A percentile compares a stretch with the other conserved stretches of the same genome.
phyloP scores from a whole-genome alignment of 2,329 filamentous ascomycete species.

The Colletotrichum brevisporum region DNA sequence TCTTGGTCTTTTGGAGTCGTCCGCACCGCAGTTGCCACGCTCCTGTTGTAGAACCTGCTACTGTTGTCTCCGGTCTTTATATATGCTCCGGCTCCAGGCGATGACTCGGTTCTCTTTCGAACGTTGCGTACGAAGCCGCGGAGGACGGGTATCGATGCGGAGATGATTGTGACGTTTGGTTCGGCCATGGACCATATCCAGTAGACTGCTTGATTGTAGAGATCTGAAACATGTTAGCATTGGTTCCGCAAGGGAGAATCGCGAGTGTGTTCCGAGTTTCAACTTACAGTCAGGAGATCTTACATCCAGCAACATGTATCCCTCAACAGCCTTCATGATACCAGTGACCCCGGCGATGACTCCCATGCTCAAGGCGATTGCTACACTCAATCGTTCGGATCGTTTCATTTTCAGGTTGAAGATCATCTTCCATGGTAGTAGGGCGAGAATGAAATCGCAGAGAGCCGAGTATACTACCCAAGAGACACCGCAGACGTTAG shows the following conservation, averaged over 20 bases:
- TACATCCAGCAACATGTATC: constrained; percentile 38
- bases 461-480: constrained; percentile 17
- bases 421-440: constrained; percentile 39
- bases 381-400: constrained; percentile 47
- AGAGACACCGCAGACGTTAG: not conserved
- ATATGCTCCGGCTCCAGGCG: not conserved
- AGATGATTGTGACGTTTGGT: constrained; percentile 49
- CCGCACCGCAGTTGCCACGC: constrained; percentile 5
- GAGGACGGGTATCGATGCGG: constrained; percentile 49
- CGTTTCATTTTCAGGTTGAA: constrained; percentile 47
- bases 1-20: constrained; percentile 14
- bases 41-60: constrained; percentile 26
- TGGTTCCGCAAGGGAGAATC: not conserved
- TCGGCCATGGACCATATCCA: constrained; percentile 47
- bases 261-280: too few species aligned
- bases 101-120: constrained; percentile 1
- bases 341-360: constrained; percentile 43
- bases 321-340: constrained; percentile 45
- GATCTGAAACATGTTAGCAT: not conserved
- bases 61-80: constrained; percentile 15
- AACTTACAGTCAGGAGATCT: constrained; percentile 40
- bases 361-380: constrained; percentile 47
- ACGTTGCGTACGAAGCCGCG: constrained; percentile 43
- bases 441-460: constrained; percentile 27
- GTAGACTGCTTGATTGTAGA: constrained; percentile 28